Evolutionary conservation across 257 asterid genomes (phyloP).

Genomic region (Rhazya stricta): DNA sequence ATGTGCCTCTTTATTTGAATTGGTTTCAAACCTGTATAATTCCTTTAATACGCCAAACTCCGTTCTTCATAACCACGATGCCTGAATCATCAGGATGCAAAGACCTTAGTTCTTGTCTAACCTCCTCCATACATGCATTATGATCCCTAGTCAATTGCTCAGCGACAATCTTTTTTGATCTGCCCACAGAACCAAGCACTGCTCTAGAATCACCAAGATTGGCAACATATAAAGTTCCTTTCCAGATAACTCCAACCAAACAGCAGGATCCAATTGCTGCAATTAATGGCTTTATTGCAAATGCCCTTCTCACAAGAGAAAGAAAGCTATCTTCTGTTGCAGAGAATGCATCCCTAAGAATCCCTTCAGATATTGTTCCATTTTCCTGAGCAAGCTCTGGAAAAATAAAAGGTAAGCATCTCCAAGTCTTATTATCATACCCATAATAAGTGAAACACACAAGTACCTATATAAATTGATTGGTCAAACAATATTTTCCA

Average conservation of each 20-base stretch:
- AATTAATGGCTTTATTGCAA: constrained; percentile 32
- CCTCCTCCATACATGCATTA: constrained; percentile 58
- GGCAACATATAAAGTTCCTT: constrained; percentile 48
- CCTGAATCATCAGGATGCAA: constrained; percentile 63
- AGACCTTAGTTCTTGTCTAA: constrained; percentile 56
- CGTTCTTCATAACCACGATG: constrained; percentile 45
- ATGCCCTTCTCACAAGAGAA: constrained; percentile 44
- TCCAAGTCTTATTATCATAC: neutral
- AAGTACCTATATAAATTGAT: neutral
- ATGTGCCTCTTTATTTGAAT: neutral
- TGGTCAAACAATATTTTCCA: neutral
- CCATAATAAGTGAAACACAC: neutral
- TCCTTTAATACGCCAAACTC: constrained; percentile 82
- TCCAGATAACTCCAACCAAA: constrained; percentile 76
- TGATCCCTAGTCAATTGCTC: constrained; percentile 78
- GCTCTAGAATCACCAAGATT: constrained; percentile 92
- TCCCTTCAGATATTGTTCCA: constrained; percentile 50
- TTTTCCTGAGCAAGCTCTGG: constrained; percentile 62
- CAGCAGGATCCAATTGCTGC: constrained; percentile 77
- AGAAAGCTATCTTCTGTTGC: constrained; percentile 66
- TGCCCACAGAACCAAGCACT: constrained; percentile 53
- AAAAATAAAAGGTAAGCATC: neutral
- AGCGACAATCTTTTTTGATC: constrained; percentile 44
- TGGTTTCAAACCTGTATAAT: constrained; percentile 61
- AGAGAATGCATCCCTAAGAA: constrained; percentile 43